Conservation (phyloP, 2,329 filamentous ascomycete species). For the Pseudogymnoascus sp. region DNA sequence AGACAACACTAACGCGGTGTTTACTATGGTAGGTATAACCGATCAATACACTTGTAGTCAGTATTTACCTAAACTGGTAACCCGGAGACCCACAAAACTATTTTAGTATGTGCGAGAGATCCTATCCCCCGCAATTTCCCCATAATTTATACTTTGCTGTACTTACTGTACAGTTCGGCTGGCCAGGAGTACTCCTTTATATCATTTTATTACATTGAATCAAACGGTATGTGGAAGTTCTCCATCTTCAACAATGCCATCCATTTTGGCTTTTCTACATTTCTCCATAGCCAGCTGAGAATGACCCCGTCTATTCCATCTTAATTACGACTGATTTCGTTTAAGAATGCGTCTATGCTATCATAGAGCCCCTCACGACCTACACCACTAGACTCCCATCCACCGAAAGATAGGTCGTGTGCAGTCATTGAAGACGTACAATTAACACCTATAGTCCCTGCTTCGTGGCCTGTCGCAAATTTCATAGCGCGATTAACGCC, state of each 20-base stretch:
- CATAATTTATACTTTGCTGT: too few relatives aligned
- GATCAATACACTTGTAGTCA: background rate
- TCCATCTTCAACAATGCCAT: too few relatives aligned
- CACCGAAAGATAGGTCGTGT: constrained; percentile 21
- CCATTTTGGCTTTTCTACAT: too few relatives aligned
- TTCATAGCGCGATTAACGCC: constrained; percentile 42
- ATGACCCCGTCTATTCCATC: constrained; percentile 5
- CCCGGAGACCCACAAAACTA: background rate
- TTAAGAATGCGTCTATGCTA: constrained; percentile 21
- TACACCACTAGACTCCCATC: constrained; percentile 21
- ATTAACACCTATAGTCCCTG: constrained; percentile 37
- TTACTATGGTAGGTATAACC: too few relatives aligned
- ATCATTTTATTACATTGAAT: too few relatives aligned
- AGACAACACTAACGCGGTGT: background rate
- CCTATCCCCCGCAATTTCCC: too few relatives aligned
- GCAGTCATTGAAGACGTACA: constrained; percentile 18
- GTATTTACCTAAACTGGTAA: background rate
- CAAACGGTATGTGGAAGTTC: too few relatives aligned
- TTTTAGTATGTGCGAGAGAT: too few relatives aligned
- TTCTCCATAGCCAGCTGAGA: too few relatives aligned
- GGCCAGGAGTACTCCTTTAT: too few relatives aligned
- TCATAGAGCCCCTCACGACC: constrained; percentile 20
- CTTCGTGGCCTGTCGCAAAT: constrained; percentile 42
- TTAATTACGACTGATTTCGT: constrained; percentile 22
- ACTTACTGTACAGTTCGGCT: too few relatives aligned